These are phyloP conservation scores for Azolla pinnata DNA, from an alignment of 75 land plant species.

Conservation along the genomic window DNA sequence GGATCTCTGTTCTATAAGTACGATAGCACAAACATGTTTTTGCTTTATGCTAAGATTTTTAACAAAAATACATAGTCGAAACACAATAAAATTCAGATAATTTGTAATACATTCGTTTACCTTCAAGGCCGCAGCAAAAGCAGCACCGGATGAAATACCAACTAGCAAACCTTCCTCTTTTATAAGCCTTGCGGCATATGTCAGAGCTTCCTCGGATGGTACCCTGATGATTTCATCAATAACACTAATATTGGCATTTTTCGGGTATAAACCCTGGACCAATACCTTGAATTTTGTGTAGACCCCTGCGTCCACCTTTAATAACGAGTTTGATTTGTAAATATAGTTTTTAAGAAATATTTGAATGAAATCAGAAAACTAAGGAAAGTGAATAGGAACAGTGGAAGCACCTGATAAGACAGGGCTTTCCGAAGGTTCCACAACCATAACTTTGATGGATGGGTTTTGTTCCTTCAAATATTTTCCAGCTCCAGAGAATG, in stretches of 20 bases:
- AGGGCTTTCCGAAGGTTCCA: slow-evolving; percentile 35
- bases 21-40: no score
- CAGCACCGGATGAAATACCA: slow-evolving; percentile 27
- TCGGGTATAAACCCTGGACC: slow-evolving; percentile 25
- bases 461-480: slow-evolving; percentile 34
- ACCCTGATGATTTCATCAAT: slow-evolving; percentile 20
- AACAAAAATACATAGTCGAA: no score
- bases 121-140: slow-evolving; percentile 24
- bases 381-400: neutral
- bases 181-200: slow-evolving; percentile 6
- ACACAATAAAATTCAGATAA: no score
- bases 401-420: slow-evolving; percentile 26
- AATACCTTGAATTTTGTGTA: slow-evolving; percentile 22
- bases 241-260: slow-evolving; percentile 17
- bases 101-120: no score
- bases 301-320: slow-evolving; percentile 18
- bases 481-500: slow-evolving; percentile 29
- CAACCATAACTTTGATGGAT: slow-evolving; percentile 18
- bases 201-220: slow-evolving; percentile 16
- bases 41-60: no score
- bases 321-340: neutral
- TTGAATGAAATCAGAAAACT: neutral
- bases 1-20: no score
- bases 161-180: slow-evolving; percentile 27
- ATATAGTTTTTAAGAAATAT: neutral